These are phyloP conservation scores for Neodidymelliopsis sp. DNA, from an alignment of 2,329 filamentous ascomycete genomes.

Conservation along the genomic window DNA sequence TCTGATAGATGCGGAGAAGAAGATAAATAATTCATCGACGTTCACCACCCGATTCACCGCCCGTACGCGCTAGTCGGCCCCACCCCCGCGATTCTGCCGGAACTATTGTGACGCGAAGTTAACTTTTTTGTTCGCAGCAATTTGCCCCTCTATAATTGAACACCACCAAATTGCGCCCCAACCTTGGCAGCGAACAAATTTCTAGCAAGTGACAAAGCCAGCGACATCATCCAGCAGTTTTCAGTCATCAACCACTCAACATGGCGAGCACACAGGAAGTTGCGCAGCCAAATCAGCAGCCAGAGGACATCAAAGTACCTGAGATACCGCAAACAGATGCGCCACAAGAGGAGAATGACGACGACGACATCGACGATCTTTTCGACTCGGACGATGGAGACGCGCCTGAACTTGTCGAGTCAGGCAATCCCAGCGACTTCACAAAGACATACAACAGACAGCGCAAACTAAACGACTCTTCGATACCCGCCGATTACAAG, in stretches of 20 bases:
- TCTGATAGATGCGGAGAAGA: too few relatives aligned
- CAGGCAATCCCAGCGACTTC: constrained; percentile 69
- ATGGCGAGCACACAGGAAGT: constrained; percentile 24
- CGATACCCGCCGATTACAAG: constrained; percentile 59
- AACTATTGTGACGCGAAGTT: constrained; percentile 5
- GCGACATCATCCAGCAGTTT: too few relatives aligned
- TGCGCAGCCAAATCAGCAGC: constrained; percentile 15
- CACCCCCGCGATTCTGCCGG: constrained; percentile 14
- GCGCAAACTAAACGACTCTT: constrained; percentile 67
- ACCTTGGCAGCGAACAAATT: too few relatives aligned
- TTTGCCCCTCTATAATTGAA: constrained; percentile 5
- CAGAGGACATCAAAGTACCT: constrained; percentile 7
- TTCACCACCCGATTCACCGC: constrained; percentile 5
- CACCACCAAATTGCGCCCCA: background rate
- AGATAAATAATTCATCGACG: background rate
- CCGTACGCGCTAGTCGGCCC: background rate
- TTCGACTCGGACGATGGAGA: constrained; percentile 66
- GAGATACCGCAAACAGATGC: constrained; percentile 13
- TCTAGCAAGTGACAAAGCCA: too few relatives aligned
- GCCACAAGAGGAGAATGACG: constrained; percentile 55
- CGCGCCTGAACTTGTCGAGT: constrained; percentile 62
- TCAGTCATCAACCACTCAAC: background rate
- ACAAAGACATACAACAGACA: constrained; percentile 92
- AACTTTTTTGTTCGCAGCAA: constrained; percentile 12
- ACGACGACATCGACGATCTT: constrained; percentile 70